These are phyloP conservation scores for Massarina eburnea DNA, from an alignment of 2,329 filamentous ascomycete species.

Conservation along the genomic window DNA sequence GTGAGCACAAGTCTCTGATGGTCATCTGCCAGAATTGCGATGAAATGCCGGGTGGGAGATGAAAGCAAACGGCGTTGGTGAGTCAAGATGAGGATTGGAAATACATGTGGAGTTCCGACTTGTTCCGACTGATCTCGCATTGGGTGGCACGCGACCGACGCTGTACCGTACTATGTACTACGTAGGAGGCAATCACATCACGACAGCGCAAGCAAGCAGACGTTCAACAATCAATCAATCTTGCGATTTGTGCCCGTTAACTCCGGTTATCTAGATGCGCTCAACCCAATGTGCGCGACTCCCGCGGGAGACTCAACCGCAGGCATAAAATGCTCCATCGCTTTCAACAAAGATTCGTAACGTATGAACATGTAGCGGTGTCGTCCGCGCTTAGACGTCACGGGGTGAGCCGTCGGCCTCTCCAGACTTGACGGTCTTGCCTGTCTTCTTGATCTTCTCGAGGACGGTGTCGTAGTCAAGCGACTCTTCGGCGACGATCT, in stretches of 20 bases:
- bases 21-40: slow-evolving; percentile 35
- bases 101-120: slow-evolving; percentile 17
- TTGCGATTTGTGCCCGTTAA: no score
- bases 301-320: not conserved
- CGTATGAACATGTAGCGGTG: not conserved
- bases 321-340: not conserved
- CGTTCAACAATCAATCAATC: not conserved
- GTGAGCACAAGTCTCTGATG: slow-evolving; percentile 24
- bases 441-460: slow-evolving; percentile 89
- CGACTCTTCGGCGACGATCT: slow-evolving; percentile 68
- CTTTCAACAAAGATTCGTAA: not conserved
- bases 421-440: slow-evolving; percentile 83
- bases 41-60: slow-evolving; percentile 22
- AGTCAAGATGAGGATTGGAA: slow-evolving; percentile 26
- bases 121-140: slow-evolving; percentile 14
- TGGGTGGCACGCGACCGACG: slow-evolving; percentile 18
- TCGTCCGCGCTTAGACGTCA: slow-evolving; percentile 25
- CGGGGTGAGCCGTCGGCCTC: slow-evolving; percentile 63
- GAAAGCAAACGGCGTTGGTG: slow-evolving; percentile 16
- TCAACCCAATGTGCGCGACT: not conserved
- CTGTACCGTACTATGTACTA: no score
- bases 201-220: not conserved
- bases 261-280: not conserved
- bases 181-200: no score
- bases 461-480: slow-evolving; percentile 81